A percentile compares a stretch with the other conserved stretches of the same genome.
Evolutionary conservation across 2,329 filamentous ascomycete genomes (phyloP).

Genomic region (Ophiostoma himal-ulmi): DNA sequence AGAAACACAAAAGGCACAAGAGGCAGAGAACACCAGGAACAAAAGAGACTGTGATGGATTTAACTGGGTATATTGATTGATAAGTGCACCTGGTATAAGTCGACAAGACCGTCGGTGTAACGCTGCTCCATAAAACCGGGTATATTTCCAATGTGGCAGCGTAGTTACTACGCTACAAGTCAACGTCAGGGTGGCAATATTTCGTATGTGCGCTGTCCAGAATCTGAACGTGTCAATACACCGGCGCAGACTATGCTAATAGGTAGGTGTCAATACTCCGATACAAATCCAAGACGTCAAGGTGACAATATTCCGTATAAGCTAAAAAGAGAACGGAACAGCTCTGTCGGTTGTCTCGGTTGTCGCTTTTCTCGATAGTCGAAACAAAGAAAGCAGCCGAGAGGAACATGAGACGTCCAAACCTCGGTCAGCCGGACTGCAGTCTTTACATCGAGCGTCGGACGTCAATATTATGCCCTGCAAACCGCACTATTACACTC

Average conservation of each 20-base stretch:
- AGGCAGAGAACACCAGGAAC: neutral
- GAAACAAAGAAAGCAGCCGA: neutral
- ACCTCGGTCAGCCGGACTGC: neutral
- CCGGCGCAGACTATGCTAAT: neutral
- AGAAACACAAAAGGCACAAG: neutral
- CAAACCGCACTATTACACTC: neutral
- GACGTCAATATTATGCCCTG: neutral
- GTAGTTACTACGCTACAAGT: neutral
- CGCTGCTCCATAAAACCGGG: neutral
- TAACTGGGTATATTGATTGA: neutral
- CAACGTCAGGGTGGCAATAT: neutral
- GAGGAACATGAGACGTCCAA: neutral
- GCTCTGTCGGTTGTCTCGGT: neutral
- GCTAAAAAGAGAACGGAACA: neutral
- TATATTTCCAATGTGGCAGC: neutral
- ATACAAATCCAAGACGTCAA: neutral
- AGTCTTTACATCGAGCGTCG: neutral
- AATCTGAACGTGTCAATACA: neutral
- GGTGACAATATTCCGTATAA: neutral
- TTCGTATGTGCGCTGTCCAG: neutral
- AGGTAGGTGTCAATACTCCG: neutral
- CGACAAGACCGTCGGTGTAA: neutral
- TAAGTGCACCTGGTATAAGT: neutral
- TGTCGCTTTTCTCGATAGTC: neutral
- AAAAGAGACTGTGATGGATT: neutral